phyloP scores from a whole-genome alignment of 2,329 filamentous ascomycete genomes.

The Cadophora luteo-olivacea region DNA sequence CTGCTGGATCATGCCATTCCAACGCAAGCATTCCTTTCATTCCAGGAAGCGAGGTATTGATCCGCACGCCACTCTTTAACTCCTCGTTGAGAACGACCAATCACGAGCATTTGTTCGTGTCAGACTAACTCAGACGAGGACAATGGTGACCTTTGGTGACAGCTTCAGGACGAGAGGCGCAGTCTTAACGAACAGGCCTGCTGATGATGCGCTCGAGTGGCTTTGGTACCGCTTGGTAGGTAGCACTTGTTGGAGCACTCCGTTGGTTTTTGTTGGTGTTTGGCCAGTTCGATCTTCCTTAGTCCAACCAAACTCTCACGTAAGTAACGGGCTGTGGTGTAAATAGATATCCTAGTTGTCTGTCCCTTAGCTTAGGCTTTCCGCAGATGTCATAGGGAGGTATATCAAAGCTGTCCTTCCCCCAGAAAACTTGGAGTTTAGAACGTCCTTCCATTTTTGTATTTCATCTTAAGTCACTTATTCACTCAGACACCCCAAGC shows the following conservation, averaged over 20 bases:
- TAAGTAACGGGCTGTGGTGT: slow-evolving; percentile 6
- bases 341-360: not conserved
- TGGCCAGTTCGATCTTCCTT: not conserved
- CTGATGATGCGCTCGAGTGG: not conserved
- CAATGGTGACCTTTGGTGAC: not conserved
- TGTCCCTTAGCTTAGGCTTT: not conserved
- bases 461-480: not conserved
- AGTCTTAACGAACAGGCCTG: not conserved
- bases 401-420: slow-evolving; percentile 12
- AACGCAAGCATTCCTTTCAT: not conserved
- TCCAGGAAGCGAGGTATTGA: not conserved
- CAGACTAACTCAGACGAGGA: not conserved
- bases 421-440: not conserved
- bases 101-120: not conserved
- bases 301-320: not conserved
- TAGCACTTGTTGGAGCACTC: not conserved
- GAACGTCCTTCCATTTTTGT: not conserved
- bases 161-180: not conserved
- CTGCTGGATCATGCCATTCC: not conserved
- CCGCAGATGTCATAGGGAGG: not conserved
- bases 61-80: slow-evolving; percentile 3
- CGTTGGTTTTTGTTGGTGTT: not conserved
- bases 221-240: not conserved
- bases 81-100: not conserved
- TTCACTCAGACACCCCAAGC: not conserved